Conservation (phyloP, 192 early-diverging fungal genomes). For the Backusella liffmaniae region DNA sequence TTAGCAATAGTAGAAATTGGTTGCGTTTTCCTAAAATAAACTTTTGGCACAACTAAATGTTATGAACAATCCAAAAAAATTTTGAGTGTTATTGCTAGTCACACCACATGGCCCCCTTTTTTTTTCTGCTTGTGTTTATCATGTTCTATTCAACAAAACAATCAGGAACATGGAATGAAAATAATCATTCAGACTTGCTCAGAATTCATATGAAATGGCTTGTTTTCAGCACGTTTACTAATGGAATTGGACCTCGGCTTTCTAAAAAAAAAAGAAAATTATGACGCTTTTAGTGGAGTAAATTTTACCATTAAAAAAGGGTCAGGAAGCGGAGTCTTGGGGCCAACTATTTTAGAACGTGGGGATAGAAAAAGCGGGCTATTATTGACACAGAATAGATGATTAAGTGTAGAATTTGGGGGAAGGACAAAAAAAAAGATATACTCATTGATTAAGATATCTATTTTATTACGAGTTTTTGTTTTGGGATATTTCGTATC, state of each 20-base stretch:
- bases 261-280: neutral
- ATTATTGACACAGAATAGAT: neutral
- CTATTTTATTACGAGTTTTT: neutral
- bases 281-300: neutral
- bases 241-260: neutral
- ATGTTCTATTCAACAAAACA: neutral
- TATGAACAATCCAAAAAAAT: neutral
- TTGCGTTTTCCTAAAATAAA: neutral
- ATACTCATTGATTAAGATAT: neutral
- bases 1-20: neutral
- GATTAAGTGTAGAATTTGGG: neutral
- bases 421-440: neutral
- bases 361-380: neutral
- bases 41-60: neutral
- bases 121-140: no score
- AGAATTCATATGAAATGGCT: neutral
- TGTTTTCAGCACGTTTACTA: neutral
- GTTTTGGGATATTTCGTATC: neutral
- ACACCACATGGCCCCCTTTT: neutral
- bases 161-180: neutral
- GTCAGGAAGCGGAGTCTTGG: neutral
- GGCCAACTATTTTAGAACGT: neutral
- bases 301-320: neutral
- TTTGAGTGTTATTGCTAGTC: neutral
- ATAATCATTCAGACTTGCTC: neutral